Conservation (phyloP, 371 early-diverging fungal genomes). For the Mucor velutinosus region DNA sequence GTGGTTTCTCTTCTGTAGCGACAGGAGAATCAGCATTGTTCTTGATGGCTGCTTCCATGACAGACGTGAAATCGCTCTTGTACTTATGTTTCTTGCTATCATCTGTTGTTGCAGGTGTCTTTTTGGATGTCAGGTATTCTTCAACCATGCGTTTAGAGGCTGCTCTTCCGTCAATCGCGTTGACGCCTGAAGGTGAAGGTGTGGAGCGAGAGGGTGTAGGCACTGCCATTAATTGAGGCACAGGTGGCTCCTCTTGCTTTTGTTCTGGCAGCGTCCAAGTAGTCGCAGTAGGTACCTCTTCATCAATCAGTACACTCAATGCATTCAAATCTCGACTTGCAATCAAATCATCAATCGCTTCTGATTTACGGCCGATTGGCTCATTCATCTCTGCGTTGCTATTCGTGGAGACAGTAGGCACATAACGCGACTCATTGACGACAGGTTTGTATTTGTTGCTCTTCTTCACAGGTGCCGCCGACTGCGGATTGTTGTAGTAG, state of each 20-base stretch:
- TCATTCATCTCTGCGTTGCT: not conserved
- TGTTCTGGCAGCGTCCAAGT: not conserved
- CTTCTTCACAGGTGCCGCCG: not conserved
- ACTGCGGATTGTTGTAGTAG: slow-evolving; percentile 1
- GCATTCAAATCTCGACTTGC: slow-evolving; percentile 15
- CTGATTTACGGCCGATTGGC: slow-evolving; percentile 8
- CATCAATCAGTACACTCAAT: slow-evolving; percentile 12
- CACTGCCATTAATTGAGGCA: not conserved
- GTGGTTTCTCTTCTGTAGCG: slow-evolving; percentile 46
- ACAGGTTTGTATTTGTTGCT: not conserved
- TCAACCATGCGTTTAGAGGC: slow-evolving; percentile 46
- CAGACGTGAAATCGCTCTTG: slow-evolving; percentile 45
- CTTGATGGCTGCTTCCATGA: slow-evolving; percentile 40
- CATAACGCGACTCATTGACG: not conserved
- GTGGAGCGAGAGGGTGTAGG: not conserved
- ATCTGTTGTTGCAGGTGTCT: not conserved
- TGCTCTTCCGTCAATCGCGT: slow-evolving; percentile 35
- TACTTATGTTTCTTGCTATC: slow-evolving; percentile 25
- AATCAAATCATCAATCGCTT: slow-evolving; percentile 15
- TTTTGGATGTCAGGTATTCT: slow-evolving; percentile 39
- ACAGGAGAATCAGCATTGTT: slow-evolving; percentile 27
- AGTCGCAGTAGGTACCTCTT: not conserved
- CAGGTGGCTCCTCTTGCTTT: not conserved
- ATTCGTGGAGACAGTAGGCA: not conserved
- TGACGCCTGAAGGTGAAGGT: slow-evolving; percentile 5